These are phyloP conservation scores for Aethionema arabicum DNA, from an alignment of 345 rosid genomes.

Conservation along the genomic window DNA sequence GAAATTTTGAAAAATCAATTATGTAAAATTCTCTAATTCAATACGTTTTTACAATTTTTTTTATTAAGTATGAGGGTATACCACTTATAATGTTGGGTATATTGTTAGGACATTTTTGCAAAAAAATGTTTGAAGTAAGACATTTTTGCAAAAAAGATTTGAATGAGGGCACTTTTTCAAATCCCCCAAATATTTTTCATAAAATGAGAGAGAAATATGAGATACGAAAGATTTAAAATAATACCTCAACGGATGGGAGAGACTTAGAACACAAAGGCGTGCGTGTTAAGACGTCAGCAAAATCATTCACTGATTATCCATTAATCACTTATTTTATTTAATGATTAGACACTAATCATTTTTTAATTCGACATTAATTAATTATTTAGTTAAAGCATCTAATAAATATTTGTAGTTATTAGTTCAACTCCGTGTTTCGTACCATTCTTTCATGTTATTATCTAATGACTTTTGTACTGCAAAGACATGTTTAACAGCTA, in stretches of 20 bases:
- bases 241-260: constrained; percentile 23
- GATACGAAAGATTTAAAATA: constrained; percentile 12
- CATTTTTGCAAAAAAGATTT: too few species aligned
- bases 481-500: constrained; percentile 31
- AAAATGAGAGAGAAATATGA: background rate
- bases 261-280: constrained; percentile 24
- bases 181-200: too few species aligned
- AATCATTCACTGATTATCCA: constrained; percentile 18
- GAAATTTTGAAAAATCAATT: too few species aligned
- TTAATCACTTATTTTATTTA: constrained; percentile 15
- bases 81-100: too few species aligned
- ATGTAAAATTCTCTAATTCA: too few species aligned
- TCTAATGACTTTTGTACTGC: constrained; percentile 29
- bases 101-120: too few species aligned
- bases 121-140: too few species aligned
- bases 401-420: constrained; percentile 15
- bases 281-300: constrained; percentile 26
- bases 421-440: constrained; percentile 42
- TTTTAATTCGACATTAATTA: constrained; percentile 9
- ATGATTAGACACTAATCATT: constrained; percentile 28
- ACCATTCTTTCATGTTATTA: constrained; percentile 34
- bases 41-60: too few species aligned
- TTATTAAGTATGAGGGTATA: too few species aligned
- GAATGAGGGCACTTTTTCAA: too few species aligned
- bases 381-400: constrained; percentile 26